A percentile compares a stretch with the other conserved stretches of the same genome.
Conservation (phyloP, 2,329 filamentous ascomycete species). For the Ceratocystis lukuohia region DNA sequence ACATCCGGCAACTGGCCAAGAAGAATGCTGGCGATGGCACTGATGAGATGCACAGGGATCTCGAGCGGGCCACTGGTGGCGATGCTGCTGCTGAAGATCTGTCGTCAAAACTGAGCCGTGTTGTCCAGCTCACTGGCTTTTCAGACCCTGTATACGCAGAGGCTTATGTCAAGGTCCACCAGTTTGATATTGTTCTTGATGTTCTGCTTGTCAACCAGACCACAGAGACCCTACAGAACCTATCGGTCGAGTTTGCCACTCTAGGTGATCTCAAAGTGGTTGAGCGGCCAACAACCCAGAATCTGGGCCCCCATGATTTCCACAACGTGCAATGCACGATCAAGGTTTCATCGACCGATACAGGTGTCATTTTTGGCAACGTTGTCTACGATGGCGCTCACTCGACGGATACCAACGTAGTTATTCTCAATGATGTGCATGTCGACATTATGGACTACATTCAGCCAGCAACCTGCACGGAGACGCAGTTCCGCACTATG, state of each 20-base stretch:
- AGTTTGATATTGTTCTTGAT: conserved; percentile 96
- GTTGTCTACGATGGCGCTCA: conserved; percentile 92
- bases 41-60: conserved; percentile 76
- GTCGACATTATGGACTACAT: conserved; percentile 99
- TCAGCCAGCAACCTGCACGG: conserved; percentile 87
- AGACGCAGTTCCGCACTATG: conserved; percentile 99
- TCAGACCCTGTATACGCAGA: conserved; percentile 98
- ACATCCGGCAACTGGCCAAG: conserved; percentile 84
- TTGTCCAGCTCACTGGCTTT: conserved; percentile 95
- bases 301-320: conserved; percentile 89
- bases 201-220: conserved; percentile 96
- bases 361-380: conserved; percentile 96
- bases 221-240: conserved; percentile 86
- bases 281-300: conserved; percentile 90
- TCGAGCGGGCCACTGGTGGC: conserved; percentile 88
- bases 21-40: conserved; percentile 71
- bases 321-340: conserved; percentile 97
- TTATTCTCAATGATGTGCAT: conserved; percentile 95
- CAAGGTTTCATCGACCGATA: conserved; percentile 96
- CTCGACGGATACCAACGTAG: conserved; percentile 86
- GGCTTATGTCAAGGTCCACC: conserved; percentile 95
- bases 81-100: conserved; percentile 73
- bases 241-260: conserved; percentile 97
- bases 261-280: conserved; percentile 96
- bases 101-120: conserved; percentile 84